Evolutionary conservation across 305 asterid genomes (phyloP).

Genomic region (Fraxinus ornus): DNA sequence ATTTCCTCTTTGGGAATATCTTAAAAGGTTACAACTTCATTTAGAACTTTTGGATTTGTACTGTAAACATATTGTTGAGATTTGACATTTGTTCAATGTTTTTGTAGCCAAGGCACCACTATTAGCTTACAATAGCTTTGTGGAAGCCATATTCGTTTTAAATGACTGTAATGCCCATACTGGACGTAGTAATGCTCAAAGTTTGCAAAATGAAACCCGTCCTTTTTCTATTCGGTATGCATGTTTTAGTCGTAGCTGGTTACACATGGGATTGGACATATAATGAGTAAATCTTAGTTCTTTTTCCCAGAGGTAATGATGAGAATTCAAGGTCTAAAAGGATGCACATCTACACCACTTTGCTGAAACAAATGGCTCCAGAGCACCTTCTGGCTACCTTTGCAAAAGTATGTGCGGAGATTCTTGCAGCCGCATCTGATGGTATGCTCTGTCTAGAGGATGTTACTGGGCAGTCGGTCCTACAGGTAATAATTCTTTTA

Average conservation of each 20-base stretch:
- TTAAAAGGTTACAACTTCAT: constrained; percentile 58
- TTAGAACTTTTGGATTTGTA: not conserved
- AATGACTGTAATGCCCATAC: constrained; percentile 91
- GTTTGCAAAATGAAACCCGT: constrained; percentile 53
- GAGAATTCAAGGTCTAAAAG: constrained; percentile 77
- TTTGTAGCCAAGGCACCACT: constrained; percentile 94
- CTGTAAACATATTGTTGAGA: not conserved
- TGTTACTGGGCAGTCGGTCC: constrained; percentile 68
- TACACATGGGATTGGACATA: not conserved
- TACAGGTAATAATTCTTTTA: constrained; percentile 50
- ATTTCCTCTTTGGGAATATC: constrained; percentile 84
- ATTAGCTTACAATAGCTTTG: constrained; percentile 93
- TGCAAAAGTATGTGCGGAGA: constrained; percentile 92
- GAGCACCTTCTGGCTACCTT: constrained; percentile 92
- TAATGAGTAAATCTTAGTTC: constrained; percentile 5
- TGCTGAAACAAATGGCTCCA: constrained; percentile 94
- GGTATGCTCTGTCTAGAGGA: constrained; percentile 77
- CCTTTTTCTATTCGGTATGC: constrained; percentile 68
- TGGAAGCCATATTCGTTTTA: constrained; percentile 76
- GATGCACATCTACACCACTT: constrained; percentile 71
- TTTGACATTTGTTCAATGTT: constrained; percentile 2
- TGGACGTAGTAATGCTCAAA: constrained; percentile 69
- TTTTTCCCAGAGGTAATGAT: constrained; percentile 65
- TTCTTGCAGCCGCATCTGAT: constrained; percentile 91
- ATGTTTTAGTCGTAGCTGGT: constrained; percentile 1